Evolutionary conservation across 495 filamentous ascomycete species (phyloP), one percentile per base, ranked within the genome.

Genomic region (Daldinia childiae): DNA sequence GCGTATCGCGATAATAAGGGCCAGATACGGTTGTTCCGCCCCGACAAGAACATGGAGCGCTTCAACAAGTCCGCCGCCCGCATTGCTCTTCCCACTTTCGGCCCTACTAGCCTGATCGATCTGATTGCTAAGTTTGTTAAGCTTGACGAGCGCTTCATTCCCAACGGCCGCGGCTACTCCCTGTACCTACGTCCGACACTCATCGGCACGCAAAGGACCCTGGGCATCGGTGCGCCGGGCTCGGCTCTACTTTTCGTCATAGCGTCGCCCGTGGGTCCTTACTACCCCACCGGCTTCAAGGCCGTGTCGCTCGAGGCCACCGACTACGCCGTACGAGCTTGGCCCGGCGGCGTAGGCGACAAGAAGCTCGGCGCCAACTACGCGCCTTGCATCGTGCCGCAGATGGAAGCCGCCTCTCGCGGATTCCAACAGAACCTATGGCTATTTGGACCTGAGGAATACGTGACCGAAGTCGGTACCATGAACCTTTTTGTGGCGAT

Each of bases 341-440:
- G 95, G 95, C 95, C 95, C 34, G 95, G 95, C 61, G 95, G 95
- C 74, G 93, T 97, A 8, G 95, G 95, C 73, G 92, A 97, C 83
- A 95, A 93, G 88, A 99, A 99, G 85, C 88, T 99, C 19, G 95
- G 95, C 66, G 95, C 94, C 67, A 99, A 99, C 86, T 99, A 99
- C 78, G 95, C 95, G 15, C 95, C 96, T 1, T 97, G 95, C 80
- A 94, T 99, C 68, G 82, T 97, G 26, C 95, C 96, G 11, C 96
- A 98, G 82, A 86, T 94, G 63, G 86, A 97, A 78, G 95, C 95
- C 17, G 94, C 95, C 29, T 89, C 87, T 67, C 87, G 93, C 17
- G 95, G 95, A 34, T 97, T 92, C 87, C 95, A 99, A 80, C 95
- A 99, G 86, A 98, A 98, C 79, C 84, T 99, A 58, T 99, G 95